A percentile compares a stretch with the other conserved stretches of the same genome.
Conservation (phyloP, 2,329 filamentous ascomycete genomes). For the Xylaria digitata region DNA sequence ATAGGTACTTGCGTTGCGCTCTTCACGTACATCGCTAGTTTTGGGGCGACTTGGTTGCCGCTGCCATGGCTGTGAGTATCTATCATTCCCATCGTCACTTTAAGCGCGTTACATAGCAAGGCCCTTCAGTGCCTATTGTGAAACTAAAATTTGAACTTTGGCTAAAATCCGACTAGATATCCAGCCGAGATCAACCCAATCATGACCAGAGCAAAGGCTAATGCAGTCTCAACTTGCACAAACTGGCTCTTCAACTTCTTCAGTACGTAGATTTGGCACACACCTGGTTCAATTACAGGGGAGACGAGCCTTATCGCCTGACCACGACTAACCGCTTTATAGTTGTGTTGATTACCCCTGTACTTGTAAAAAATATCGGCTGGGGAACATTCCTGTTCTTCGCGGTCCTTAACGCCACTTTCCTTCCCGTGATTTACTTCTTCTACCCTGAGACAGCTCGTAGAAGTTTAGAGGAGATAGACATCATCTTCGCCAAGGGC, state of each 20-base stretch:
- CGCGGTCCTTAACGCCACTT: slow-evolving; percentile 51
- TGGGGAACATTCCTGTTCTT: slow-evolving; percentile 67
- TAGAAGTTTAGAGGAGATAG: slow-evolving; percentile 66
- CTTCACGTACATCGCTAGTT: slow-evolving; percentile 76
- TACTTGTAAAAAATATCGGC: slow-evolving; percentile 68
- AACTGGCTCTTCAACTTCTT: slow-evolving; percentile 57
- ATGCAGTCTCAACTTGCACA: slow-evolving; percentile 68
- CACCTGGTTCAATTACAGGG: not conserved
- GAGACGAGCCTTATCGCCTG: not conserved
- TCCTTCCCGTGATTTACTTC: slow-evolving; percentile 58
- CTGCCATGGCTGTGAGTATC: slow-evolving; percentile 64
- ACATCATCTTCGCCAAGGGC: slow-evolving; percentile 70
- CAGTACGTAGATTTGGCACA: slow-evolving; percentile 33
- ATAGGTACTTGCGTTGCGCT: slow-evolving; percentile 76
- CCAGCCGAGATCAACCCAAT: slow-evolving; percentile 66
- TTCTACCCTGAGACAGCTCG: slow-evolving; percentile 64
- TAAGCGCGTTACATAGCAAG: no score
- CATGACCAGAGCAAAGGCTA: slow-evolving; percentile 58
- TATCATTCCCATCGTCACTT: not conserved
- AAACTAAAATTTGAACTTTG: not conserved
- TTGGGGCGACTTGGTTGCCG: slow-evolving; percentile 73
- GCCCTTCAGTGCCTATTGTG: not conserved
- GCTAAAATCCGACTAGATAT: slow-evolving; percentile 47
- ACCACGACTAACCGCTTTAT: slow-evolving; percentile 22
- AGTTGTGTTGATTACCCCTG: slow-evolving; percentile 71